phyloP scores from a whole-genome alignment of 2,329 filamentous ascomycete genomes.

The Fusarium incarnatum region DNA sequence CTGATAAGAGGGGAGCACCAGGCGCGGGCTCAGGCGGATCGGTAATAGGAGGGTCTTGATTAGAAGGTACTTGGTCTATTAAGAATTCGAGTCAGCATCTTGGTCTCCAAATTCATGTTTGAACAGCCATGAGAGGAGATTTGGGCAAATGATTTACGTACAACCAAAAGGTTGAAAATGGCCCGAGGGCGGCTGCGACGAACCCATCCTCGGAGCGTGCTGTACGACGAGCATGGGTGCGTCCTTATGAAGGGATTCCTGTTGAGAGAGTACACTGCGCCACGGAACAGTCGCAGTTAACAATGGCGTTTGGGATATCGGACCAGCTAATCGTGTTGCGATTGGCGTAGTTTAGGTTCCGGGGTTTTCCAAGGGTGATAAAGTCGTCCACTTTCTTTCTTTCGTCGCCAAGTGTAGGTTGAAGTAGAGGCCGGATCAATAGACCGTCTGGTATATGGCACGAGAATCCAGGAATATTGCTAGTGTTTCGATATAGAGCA shows the following conservation, averaged over 20 bases:
- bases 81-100: conserved; percentile 45
- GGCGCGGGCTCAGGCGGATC: conserved; percentile 71
- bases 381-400: background rate
- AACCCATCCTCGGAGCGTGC: conserved; percentile 67
- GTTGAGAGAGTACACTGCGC: conserved; percentile 15
- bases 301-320: background rate
- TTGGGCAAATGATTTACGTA: conserved; percentile 56
- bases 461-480: background rate
- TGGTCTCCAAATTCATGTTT: background rate
- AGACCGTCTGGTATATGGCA: conserved; percentile 10
- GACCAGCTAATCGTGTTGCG: conserved; percentile 8
- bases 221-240: conserved; percentile 69
- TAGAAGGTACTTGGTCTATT: conserved; percentile 60
- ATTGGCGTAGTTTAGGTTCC: background rate
- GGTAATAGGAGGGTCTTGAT: conserved; percentile 60
- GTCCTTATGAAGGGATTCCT: conserved; percentile 43
- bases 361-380: background rate
- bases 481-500: background rate
- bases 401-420: conserved; percentile 17
- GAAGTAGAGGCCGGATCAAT: background rate
- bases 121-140: background rate
- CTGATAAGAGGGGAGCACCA: conserved; percentile 73
- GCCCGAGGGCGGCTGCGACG: conserved; percentile 65
- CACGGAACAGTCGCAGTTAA: conserved; percentile 14
- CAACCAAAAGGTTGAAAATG: conserved; percentile 74